phyloP scores from a whole-genome alignment of 371 early-diverging fungal species.

The Mucor indicus region DNA sequence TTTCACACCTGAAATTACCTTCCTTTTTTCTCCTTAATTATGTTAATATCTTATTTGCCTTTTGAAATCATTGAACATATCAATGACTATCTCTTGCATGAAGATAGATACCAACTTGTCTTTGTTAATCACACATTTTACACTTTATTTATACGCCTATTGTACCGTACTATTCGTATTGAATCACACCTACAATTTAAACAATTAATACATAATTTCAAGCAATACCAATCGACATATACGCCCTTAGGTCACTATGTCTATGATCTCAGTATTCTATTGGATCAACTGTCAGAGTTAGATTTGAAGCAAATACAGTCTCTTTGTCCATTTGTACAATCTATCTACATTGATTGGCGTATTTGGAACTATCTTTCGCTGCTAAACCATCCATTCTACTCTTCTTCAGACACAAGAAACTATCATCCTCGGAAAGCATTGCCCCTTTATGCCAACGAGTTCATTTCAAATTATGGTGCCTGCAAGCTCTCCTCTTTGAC shows the following conservation, averaged over 20 bases:
- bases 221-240: background rate
- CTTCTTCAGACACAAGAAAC: too few species aligned
- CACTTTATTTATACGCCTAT: slow-evolving; percentile 1
- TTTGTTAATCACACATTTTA: slow-evolving; percentile 2
- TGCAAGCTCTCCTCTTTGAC: slow-evolving; percentile 6
- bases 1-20: too few species aligned
- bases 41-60: slow-evolving; percentile 1
- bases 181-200: slow-evolving; percentile 5
- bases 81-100: background rate
- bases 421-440: slow-evolving; percentile 3
- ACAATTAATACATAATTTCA: slow-evolving; percentile 2
- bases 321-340: slow-evolving; percentile 7
- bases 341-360: slow-evolving; percentile 11
- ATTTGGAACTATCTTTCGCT: slow-evolving; percentile 15
- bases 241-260: slow-evolving; percentile 7
- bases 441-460: background rate
- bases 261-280: background rate
- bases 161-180: slow-evolving; percentile 9
- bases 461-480: slow-evolving; percentile 5
- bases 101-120: slow-evolving; percentile 6
- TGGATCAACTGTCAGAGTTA: slow-evolving; percentile 4
- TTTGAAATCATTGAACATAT: slow-evolving; percentile 18
- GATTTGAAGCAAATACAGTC: slow-evolving; percentile 1
- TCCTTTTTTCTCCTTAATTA: too few species aligned
- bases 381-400: too few species aligned